These are phyloP conservation scores for Jatropha multifida DNA, from an alignment of 441 rosid species.

Conservation along the genomic window DNA sequence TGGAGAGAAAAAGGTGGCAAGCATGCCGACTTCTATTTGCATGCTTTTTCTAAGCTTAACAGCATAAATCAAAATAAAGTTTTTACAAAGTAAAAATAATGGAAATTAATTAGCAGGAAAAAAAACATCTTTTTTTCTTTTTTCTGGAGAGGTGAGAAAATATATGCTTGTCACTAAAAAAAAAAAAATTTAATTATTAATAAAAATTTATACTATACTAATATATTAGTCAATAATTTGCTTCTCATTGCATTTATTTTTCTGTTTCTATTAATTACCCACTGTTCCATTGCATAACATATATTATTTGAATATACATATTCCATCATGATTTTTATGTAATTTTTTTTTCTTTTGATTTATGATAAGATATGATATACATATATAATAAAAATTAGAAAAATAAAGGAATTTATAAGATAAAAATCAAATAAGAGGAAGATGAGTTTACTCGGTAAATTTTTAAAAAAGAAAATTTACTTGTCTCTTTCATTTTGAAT, in stretches of 20 bases:
- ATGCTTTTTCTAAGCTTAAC: not conserved
- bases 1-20: not conserved
- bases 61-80: not conserved
- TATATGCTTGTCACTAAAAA: not conserved
- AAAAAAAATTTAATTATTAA: not conserved
- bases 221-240: not conserved
- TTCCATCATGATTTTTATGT: not conserved
- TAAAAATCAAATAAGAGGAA: not conserved
- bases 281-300: no score
- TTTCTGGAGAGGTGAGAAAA: no score
- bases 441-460: not conserved
- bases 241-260: not conserved
- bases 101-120: not conserved
- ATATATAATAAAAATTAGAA: not conserved
- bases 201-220: not conserved
- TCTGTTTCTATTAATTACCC: not conserved
- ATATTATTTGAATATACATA: no score
- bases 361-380: not conserved
- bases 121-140: no score
- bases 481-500: not conserved
- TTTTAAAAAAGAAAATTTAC: no score
- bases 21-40: not conserved
- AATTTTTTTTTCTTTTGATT: not conserved
- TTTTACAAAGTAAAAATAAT: not conserved
- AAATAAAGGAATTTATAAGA: not conserved